A percentile compares a stretch with the other conserved stretches of the same genome.
Evolutionary conservation across 1,139 yeast genomes (phyloP).

Genomic region (Hansenula anomala): DNA sequence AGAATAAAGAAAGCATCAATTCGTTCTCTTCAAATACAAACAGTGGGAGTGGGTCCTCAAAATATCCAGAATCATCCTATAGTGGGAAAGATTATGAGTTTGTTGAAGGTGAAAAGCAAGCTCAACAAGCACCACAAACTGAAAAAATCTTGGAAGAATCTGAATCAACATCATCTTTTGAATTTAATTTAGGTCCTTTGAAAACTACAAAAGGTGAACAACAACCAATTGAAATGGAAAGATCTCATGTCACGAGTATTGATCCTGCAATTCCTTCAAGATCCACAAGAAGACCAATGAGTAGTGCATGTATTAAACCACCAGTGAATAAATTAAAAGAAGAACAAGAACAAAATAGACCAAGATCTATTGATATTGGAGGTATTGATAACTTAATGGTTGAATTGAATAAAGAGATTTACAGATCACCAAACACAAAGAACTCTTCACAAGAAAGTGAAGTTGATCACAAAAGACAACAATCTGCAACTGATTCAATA

Average conservation of each 20-base stretch:
- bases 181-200: conserved; percentile 19
- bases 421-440: neutral
- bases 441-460: neutral
- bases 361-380: conserved; percentile 5
- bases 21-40: conserved; percentile 3
- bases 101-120: neutral
- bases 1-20: conserved; percentile 5
- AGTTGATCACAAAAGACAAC: neutral
- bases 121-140: neutral
- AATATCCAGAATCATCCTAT: conserved; percentile 8
- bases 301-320: conserved; percentile 1
- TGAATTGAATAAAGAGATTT: conserved; percentile 11
- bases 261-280: conserved; percentile 22
- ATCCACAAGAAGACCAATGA: conserved; percentile 21
- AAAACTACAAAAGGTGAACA: conserved; percentile 13
- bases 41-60: conserved; percentile 10
- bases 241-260: conserved; percentile 8
- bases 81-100: conserved; percentile 1
- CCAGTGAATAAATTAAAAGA: neutral
- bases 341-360: neutral
- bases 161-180: conserved; percentile 9
- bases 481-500: conserved; percentile 2
- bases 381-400: conserved; percentile 10
- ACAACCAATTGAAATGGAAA: conserved; percentile 7
- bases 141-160: neutral